A percentile compares a stretch with the other conserved stretches of the same genome.
These are phyloP conservation scores for Parietichytrium sp. DNA, from an alignment of 108 stramenopile species.

Conservation along the genomic window DNA sequence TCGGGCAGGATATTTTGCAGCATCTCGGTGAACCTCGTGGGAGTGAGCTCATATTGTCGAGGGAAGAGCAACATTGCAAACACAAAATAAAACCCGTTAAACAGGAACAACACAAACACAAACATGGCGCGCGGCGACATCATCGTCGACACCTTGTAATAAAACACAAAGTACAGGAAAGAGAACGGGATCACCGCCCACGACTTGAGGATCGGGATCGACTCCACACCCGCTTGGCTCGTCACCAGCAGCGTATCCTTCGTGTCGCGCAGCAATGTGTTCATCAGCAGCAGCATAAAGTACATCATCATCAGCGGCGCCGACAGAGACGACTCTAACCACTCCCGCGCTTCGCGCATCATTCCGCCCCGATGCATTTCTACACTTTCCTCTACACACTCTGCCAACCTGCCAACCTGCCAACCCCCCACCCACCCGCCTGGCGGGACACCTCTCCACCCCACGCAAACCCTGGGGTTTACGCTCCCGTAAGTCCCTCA, in stretches of 20 bases:
- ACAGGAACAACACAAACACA: background rate
- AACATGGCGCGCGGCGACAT: background rate
- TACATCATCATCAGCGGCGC: constrained; percentile 33
- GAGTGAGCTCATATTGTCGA: background rate
- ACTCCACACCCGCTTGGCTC: constrained; percentile 1
- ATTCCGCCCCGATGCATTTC: no score
- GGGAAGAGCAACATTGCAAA: constrained; percentile 31
- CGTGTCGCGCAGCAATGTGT: constrained; percentile 16
- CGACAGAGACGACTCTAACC: background rate
- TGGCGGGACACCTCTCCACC: no score
- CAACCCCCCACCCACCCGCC: no score
- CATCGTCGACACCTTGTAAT: constrained; percentile 10
- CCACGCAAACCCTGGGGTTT: no score
- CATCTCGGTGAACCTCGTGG: background rate
- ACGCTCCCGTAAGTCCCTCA: no score
- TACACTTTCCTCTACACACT: no score
- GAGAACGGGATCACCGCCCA: constrained; percentile 3
- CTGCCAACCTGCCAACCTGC: no score
- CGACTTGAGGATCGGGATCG: constrained; percentile 26
- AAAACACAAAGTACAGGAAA: constrained; percentile 15
- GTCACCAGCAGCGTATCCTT: constrained; percentile 32
- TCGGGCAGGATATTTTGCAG: background rate
- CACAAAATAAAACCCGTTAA: constrained; percentile 6
- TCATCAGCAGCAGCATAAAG: constrained; percentile 2
- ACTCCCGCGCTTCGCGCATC: no score